These are phyloP conservation scores for Camptophora hylomeconis DNA, from an alignment of 2,329 filamentous ascomycete species.

Conservation along the genomic window DNA sequence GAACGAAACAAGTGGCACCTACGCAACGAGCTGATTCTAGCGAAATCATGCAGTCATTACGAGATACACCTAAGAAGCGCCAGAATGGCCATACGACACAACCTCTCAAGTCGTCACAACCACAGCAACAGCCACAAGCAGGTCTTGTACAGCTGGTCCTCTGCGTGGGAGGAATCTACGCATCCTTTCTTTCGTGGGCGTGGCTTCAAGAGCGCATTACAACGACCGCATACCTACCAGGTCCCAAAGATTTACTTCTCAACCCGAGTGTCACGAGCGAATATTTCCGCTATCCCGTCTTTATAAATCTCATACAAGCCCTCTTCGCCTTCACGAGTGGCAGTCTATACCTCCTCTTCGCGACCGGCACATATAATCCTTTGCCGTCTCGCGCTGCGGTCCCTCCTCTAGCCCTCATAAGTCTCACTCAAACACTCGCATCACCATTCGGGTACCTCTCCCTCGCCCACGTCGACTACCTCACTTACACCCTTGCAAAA, in stretches of 20 bases:
- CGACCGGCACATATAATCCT: conserved; percentile 46
- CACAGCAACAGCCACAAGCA: conserved; percentile 28
- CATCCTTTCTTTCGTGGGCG: conserved; percentile 91
- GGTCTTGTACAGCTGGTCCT: conserved; percentile 65
- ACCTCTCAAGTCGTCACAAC: conserved; percentile 10
- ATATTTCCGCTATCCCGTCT: conserved; percentile 84
- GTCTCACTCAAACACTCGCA: conserved; percentile 74
- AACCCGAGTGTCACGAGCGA: conserved; percentile 39
- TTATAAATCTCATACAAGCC: conserved; percentile 93
- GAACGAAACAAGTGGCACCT: conserved; percentile 55
- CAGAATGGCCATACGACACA: conserved; percentile 22
- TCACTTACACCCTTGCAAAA: conserved; percentile 94
- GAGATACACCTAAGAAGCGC: conserved; percentile 21
- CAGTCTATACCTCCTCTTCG: conserved; percentile 61
- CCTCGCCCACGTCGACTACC: conserved; percentile 89
- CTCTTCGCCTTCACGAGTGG: conserved; percentile 74
- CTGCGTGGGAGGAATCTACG: conserved; percentile 91
- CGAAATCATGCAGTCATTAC: conserved; percentile 41
- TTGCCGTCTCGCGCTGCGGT: conserved; percentile 68
- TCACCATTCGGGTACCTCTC: conserved; percentile 93
- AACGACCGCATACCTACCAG: conserved; percentile 68
- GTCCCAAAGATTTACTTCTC: conserved; percentile 29
- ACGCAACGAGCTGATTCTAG: conserved; percentile 54
- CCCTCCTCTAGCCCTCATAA: conserved; percentile 67
- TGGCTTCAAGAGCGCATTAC: conserved; percentile 95